Conservation (phyloP, 129 eudicot genomes). For the Pulicaria dysenterica region DNA sequence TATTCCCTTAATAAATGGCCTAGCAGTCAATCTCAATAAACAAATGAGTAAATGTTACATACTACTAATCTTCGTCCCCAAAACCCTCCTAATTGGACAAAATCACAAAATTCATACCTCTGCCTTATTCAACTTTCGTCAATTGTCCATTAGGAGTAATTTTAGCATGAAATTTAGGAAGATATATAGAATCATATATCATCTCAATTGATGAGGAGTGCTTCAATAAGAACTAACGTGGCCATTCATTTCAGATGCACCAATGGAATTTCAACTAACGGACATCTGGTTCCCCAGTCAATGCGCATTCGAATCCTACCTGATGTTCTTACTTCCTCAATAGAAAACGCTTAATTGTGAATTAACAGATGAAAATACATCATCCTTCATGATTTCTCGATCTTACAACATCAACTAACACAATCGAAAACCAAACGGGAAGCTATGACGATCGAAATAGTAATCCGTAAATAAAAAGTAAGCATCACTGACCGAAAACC, state of each 20-base stretch:
- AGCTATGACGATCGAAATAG: neutral
- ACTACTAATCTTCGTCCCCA: no score
- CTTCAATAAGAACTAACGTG: no score
- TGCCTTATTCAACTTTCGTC: neutral
- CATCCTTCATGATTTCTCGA: constrained; percentile 9
- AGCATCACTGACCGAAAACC: neutral
- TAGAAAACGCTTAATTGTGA: neutral
- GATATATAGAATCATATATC: neutral
- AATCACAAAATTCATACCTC: neutral
- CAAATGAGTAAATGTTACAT: no score
- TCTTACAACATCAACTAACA: constrained; percentile 1
- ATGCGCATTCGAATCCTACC: no score
- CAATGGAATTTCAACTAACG: no score
- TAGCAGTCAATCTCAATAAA: neutral
- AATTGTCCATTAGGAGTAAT: no score
- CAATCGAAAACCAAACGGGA: neutral
- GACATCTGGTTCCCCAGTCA: no score
- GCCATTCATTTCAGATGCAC: no score
- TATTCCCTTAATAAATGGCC: neutral
- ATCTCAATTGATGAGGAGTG: neutral
- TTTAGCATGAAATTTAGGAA: no score
- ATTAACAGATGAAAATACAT: neutral
- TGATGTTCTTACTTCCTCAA: no score
- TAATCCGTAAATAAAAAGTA: neutral
- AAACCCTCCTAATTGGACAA: no score